Evolutionary conservation across 768 basidiomycete genomes (phyloP).

Genomic region (Dioszegia crocea): DNA sequence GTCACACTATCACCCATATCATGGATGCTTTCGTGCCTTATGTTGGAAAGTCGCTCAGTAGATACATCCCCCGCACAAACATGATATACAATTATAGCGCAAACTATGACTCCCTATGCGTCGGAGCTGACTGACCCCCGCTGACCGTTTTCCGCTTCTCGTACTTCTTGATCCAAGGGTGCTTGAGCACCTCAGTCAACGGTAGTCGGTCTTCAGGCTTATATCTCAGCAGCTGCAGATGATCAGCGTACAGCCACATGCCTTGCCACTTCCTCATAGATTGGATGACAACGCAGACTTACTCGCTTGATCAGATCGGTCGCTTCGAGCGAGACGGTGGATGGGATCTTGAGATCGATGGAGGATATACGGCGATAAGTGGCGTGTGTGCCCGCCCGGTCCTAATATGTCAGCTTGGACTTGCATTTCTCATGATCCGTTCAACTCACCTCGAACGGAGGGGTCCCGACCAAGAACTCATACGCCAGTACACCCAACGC

Average conservation of each 20-base stretch:
- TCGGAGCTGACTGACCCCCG: not conserved
- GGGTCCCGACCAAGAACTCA: conserved; percentile 82
- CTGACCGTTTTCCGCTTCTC: conserved; percentile 25
- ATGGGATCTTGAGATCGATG: conserved; percentile 62
- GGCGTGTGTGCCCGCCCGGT: conserved; percentile 52
- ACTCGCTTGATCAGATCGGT: conserved; percentile 65
- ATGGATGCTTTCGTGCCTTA: too few relatives aligned
- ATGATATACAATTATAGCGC: too few relatives aligned
- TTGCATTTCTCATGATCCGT: not conserved
- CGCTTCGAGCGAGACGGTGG: conserved; percentile 61
- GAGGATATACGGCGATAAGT: conserved; percentile 78
- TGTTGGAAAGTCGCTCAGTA: too few relatives aligned
- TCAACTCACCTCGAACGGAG: conserved; percentile 65
- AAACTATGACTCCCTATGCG: conserved; percentile 5
- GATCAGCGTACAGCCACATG: conserved; percentile 5
- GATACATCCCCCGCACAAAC: too few relatives aligned
- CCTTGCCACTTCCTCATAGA: not conserved
- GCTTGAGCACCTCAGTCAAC: conserved; percentile 66
- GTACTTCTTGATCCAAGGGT: conserved; percentile 72
- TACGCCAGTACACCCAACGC: conserved; percentile 94
- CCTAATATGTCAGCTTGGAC: conserved; percentile 9
- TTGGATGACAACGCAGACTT: conserved; percentile 21
- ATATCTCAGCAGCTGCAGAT: conserved; percentile 67
- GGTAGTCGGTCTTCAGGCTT: conserved; percentile 73
- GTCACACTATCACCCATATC: too few relatives aligned